Evolutionary conservation across 768 basidiomycete genomes (phyloP).

Genomic region (Calocybe gangraenosa): DNA sequence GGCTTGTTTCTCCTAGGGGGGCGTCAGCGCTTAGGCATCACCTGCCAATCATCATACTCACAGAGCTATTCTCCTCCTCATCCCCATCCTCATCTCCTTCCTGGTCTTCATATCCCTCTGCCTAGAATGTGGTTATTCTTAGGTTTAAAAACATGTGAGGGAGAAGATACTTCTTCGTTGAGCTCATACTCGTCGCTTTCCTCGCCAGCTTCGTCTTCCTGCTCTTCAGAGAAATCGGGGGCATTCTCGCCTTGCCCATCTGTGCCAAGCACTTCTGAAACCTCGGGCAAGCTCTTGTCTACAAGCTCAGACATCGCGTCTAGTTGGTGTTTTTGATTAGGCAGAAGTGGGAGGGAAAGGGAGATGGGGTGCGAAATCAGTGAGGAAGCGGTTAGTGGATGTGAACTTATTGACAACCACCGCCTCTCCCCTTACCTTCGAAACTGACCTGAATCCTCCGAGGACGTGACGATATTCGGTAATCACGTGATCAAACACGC

Average conservation of each 20-base stretch:
- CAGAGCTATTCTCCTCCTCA: constrained; percentile 9
- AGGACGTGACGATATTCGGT: too few species aligned
- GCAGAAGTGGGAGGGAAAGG: neutral
- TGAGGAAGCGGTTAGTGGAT: too few species aligned
- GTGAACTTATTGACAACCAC: too few species aligned
- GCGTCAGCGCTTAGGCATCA: neutral
- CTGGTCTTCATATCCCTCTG: constrained; percentile 9
- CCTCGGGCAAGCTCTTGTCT: constrained; percentile 11
- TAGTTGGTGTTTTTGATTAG: constrained; percentile 1
- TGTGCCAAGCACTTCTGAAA: constrained; percentile 9
- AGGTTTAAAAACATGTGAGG: neutral
- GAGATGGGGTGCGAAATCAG: neutral
- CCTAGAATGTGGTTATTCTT: constrained; percentile 8
- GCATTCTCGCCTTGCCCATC: constrained; percentile 9
- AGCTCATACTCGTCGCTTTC: constrained; percentile 21
- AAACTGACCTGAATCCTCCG: too few species aligned
- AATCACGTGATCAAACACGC: too few species aligned
- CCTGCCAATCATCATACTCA: constrained; percentile 6
- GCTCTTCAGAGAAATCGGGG: constrained; percentile 6
- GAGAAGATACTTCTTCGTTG: constrained; percentile 13
- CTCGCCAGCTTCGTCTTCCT: constrained; percentile 15
- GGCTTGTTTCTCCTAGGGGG: constrained; percentile 3
- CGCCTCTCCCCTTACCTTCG: too few species aligned
- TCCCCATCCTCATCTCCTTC: constrained; percentile 18
- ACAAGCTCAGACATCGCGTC: constrained; percentile 15